These are phyloP conservation scores for Aspergillus sp. DNA, from an alignment of 2,329 filamentous ascomycete genomes.

Conservation along the genomic window DNA sequence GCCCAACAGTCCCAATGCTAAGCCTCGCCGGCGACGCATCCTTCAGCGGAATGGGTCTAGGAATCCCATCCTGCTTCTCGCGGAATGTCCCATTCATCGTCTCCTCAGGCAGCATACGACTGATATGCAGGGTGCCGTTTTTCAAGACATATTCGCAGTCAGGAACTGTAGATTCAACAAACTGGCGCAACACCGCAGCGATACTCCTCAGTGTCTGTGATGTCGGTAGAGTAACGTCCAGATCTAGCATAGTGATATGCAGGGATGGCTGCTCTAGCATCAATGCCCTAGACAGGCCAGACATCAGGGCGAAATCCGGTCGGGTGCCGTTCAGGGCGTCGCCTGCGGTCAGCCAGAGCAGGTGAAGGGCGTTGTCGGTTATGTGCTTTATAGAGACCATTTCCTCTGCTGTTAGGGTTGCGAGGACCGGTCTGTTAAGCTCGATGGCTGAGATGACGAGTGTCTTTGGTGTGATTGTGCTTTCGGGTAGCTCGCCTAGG, in stretches of 20 bases:
- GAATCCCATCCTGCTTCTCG: not conserved
- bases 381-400: not conserved
- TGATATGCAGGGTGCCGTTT: not conserved
- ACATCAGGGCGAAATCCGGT: not conserved
- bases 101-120: not conserved
- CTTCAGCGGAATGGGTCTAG: not conserved
- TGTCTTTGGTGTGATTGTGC: not conserved
- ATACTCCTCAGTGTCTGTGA: not conserved
- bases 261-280: not conserved
- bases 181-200: not conserved
- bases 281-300: not conserved
- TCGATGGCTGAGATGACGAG: not conserved
- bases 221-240: not conserved
- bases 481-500: not conserved
- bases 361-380: not conserved
- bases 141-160: not conserved
- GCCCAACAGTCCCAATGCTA: not conserved
- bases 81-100: not conserved
- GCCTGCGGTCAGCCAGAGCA: not conserved
- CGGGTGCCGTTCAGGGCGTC: not conserved
- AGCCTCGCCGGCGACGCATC: not conserved
- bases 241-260: not conserved
- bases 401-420: not conserved
- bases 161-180: not conserved
- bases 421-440: not conserved